Percentiles rank a stretch among this genome's conserved stretches.
Evolutionary conservation across 2,329 filamentous ascomycete species (phyloP).

Genomic region (Sphaerulina populicola): DNA sequence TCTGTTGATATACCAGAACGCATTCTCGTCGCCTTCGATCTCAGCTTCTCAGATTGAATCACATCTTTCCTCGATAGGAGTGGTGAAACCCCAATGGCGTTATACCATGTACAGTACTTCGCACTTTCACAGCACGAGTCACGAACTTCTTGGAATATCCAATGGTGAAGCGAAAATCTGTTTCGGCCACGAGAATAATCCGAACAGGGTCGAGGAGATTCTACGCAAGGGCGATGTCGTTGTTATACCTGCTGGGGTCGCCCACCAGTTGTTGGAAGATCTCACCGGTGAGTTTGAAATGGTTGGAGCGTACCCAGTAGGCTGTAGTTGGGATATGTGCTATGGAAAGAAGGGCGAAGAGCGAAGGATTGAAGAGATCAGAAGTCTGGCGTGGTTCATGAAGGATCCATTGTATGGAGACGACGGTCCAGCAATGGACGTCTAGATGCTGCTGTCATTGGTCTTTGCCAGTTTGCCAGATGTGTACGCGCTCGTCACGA

Average conservation of each 20-base stretch:
- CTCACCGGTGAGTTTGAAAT: constrained; percentile 51
- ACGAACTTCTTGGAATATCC: constrained; percentile 57
- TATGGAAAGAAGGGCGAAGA: constrained; percentile 55
- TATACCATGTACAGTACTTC: constrained; percentile 60
- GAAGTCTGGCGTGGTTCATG: constrained; percentile 48
- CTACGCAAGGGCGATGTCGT: constrained; percentile 56
- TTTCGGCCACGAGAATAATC: constrained; percentile 59
- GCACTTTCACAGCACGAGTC: constrained; percentile 60
- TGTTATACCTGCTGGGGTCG: constrained; percentile 57
- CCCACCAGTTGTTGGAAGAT: constrained; percentile 55
- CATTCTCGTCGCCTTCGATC: constrained; percentile 39
- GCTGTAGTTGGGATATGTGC: constrained; percentile 61
- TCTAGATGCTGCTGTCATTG: constrained; percentile 21
- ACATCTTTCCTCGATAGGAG: constrained; percentile 47
- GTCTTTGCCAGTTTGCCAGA: too few species aligned
- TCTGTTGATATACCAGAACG: constrained; percentile 57
- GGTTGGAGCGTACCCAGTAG: constrained; percentile 57
- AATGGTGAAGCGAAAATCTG: constrained; percentile 53
- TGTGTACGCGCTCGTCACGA: neutral
- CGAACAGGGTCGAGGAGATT: constrained; percentile 47
- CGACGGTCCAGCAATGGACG: constrained; percentile 44
- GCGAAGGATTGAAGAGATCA: constrained; percentile 44
- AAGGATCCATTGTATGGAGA: constrained; percentile 54
- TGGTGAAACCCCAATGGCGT: constrained; percentile 57
- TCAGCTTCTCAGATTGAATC: constrained; percentile 48